Evolutionary conservation across 2,329 filamentous ascomycete genomes (phyloP).

Genomic region (Helotiales sp.): DNA sequence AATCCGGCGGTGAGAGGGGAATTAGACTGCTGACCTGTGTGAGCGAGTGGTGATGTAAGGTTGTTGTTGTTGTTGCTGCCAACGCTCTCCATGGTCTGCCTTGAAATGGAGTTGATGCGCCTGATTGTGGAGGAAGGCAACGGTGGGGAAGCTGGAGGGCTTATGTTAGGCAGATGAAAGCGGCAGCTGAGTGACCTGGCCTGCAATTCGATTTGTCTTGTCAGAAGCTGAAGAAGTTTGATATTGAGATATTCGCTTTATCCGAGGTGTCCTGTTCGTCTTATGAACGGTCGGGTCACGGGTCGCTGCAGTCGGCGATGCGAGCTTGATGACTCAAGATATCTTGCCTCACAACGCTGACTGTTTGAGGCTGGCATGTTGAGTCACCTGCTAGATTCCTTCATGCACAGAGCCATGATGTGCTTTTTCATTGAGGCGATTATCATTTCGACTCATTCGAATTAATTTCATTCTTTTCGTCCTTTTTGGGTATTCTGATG

Average conservation of each 20-base stretch:
- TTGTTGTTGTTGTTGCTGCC: conserved; percentile 4
- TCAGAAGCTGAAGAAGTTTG: neutral
- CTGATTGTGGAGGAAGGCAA: neutral
- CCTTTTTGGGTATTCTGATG: neutral
- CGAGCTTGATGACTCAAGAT: neutral
- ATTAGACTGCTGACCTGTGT: conserved; percentile 14
- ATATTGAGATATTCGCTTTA: neutral
- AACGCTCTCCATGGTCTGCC: neutral
- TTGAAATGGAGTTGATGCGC: neutral
- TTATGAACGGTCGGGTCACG: conserved; percentile 1
- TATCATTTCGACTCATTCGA: neutral
- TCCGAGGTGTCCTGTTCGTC: neutral
- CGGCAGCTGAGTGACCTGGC: neutral
- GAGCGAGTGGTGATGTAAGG: conserved; percentile 3
- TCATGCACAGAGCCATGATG: neutral
- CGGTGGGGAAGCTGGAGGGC: neutral
- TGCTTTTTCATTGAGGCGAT: neutral
- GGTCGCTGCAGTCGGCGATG: neutral
- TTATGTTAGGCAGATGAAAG: neutral
- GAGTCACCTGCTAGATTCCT: neutral
- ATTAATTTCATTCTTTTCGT: neutral
- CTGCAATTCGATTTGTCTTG: neutral
- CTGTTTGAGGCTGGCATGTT: neutral
- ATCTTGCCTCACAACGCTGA: neutral
- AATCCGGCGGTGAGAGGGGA: conserved; percentile 11